phyloP scores from a whole-genome alignment of 768 basidiomycete genomes.

The Rickenella mellea region DNA sequence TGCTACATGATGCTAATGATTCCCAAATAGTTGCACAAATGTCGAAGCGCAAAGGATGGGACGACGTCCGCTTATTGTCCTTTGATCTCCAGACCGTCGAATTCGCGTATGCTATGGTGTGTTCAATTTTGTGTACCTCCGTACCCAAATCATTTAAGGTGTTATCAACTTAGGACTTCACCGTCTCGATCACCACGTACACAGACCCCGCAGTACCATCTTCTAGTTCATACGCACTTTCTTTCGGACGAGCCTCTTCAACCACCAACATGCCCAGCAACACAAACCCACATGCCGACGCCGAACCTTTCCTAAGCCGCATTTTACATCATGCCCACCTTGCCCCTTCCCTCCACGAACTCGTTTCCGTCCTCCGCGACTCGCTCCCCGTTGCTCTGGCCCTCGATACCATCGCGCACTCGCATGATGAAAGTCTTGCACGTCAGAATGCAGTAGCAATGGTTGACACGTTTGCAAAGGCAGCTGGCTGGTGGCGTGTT shows the following conservation, averaged over 20 bases:
- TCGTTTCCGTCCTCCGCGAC: conserved; percentile 62
- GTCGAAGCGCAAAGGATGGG: conserved; percentile 62
- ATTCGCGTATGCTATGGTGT: conserved; percentile 65
- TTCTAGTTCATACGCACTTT: conserved; percentile 65
- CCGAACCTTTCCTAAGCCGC: conserved; percentile 65
- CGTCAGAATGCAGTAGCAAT: conserved; percentile 19
- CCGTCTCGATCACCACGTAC: conserved; percentile 71
- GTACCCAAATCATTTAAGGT: not conserved
- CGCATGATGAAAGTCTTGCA: conserved; percentile 20
- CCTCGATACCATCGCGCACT: conserved; percentile 44
- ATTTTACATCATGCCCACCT: conserved; percentile 58
- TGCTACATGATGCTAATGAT: not conserved
- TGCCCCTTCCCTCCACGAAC: conserved; percentile 51
- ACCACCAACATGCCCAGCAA: conserved; percentile 14
- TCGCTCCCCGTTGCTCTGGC: conserved; percentile 72
- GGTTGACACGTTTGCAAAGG: conserved; percentile 68
- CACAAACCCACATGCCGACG: conserved; percentile 68
- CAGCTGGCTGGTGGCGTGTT: conserved; percentile 74
- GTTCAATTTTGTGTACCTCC: conserved; percentile 6
- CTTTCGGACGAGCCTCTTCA: conserved; percentile 45
- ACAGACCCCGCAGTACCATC: conserved; percentile 62
- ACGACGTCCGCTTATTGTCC: conserved; percentile 71
- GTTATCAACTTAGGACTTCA: conserved; percentile 46
- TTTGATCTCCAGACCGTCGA: conserved; percentile 93
- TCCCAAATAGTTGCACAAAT: conserved; percentile 62